Conservation (phyloP, 2,329 filamentous ascomycete genomes). For the Fusarium falciforme region DNA sequence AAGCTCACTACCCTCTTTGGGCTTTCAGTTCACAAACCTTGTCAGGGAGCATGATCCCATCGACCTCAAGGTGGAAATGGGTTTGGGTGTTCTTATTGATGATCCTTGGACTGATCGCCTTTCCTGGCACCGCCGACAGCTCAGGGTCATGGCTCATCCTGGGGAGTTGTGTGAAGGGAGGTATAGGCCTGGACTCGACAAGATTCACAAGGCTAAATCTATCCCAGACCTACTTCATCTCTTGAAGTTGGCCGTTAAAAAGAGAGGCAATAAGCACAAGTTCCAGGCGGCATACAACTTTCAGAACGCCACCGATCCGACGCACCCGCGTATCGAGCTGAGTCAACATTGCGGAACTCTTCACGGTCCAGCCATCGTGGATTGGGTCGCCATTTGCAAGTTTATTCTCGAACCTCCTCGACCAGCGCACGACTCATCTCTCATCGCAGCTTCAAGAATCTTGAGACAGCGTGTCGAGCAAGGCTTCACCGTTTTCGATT, state of each 20-base stretch:
- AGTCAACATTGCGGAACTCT: conserved; percentile 36
- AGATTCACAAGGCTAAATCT: neutral
- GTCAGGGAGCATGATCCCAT: neutral
- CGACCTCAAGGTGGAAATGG: conserved; percentile 12
- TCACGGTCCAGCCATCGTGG: conserved; percentile 8
- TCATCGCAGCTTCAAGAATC: neutral
- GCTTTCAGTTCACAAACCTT: conserved; percentile 32
- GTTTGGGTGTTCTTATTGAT: conserved; percentile 1
- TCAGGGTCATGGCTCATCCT: conserved; percentile 22
- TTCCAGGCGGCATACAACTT: conserved; percentile 27
- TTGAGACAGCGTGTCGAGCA: neutral
- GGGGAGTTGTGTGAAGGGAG: conserved; percentile 8
- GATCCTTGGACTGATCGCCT: conserved; percentile 36
- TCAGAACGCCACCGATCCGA: neutral
- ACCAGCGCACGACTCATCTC: neutral
- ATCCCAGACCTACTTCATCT: conserved; percentile 9
- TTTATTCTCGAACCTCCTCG: conserved; percentile 1
- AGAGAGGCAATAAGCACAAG: neutral
- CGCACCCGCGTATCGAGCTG: conserved; percentile 10
- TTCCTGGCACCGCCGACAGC: conserved; percentile 13
- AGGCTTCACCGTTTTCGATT: neutral
- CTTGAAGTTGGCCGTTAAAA: conserved; percentile 4
- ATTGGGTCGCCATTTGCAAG: conserved; percentile 25
- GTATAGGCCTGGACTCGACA: neutral
- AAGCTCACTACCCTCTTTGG: conserved; percentile 23